Conservation (phyloP, 1,139 yeast species). For the Nakaseomyces kungkrabaensis region DNA sequence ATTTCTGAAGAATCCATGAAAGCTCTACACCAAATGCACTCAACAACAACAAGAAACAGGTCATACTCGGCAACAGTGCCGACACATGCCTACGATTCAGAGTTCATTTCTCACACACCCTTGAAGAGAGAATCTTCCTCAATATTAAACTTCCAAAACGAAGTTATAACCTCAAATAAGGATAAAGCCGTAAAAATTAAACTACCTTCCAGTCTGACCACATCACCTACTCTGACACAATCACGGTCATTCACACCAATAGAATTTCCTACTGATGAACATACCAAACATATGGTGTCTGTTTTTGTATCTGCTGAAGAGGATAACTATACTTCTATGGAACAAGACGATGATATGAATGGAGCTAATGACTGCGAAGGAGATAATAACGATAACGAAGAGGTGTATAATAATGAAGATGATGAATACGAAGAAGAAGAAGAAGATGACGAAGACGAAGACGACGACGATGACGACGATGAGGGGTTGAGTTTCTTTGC, state of each 20-base stretch:
- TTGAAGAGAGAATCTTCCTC: conserved; percentile 27
- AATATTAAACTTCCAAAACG: conserved; percentile 23
- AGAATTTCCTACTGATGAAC: conserved; percentile 5
- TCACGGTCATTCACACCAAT: conserved; percentile 21
- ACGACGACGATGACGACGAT: conserved; percentile 19
- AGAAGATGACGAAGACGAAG: conserved; percentile 18
- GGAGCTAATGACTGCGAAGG: background rate
- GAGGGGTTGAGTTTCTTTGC: conserved; percentile 28
- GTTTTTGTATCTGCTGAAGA: background rate
- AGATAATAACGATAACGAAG: conserved; percentile 1
- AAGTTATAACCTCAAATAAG: conserved; percentile 26
- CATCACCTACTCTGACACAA: background rate
- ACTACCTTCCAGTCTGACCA: background rate
- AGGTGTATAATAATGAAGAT: conserved; percentile 5
- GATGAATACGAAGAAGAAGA: conserved; percentile 17
- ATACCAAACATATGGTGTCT: background rate
- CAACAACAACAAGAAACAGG: background rate
- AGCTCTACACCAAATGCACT: conserved; percentile 12
- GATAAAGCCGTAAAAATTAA: conserved; percentile 23
- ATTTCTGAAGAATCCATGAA: conserved; percentile 25
- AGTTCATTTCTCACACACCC: conserved; percentile 14
- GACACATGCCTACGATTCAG: conserved; percentile 9
- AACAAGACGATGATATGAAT: background rate
- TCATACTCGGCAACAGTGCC: conserved; percentile 8
- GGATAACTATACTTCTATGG: background rate